phyloP scores from a whole-genome alignment of 1,284 basidiomycete species.

The Melampsora occidentalis region DNA sequence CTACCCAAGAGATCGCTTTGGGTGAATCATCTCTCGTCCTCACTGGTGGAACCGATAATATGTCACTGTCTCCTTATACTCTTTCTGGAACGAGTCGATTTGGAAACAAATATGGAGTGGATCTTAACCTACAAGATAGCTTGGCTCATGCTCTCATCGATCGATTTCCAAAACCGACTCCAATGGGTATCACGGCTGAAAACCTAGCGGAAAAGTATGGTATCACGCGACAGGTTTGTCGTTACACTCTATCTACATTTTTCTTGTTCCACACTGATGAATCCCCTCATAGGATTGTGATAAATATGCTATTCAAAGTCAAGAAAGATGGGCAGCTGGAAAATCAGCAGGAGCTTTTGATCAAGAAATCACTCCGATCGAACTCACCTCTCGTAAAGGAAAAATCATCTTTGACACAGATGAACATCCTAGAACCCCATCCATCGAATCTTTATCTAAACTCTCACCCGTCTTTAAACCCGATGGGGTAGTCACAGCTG shows the following conservation, averaged over 20 bases:
- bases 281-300: constrained; percentile 63
- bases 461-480: constrained; percentile 83
- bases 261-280: not conserved
- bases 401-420: constrained; percentile 54
- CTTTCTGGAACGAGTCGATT: constrained; percentile 56
- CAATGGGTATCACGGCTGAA: constrained; percentile 69
- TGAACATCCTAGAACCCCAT: constrained; percentile 66
- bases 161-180: constrained; percentile 56
- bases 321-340: constrained; percentile 55
- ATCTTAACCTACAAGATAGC: constrained; percentile 61
- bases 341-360: constrained; percentile 56
- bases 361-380: constrained; percentile 54
- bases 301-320: constrained; percentile 54
- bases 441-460: constrained; percentile 84
- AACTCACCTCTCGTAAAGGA: constrained; percentile 50
- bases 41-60: constrained; percentile 95
- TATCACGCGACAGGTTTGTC: constrained; percentile 63
- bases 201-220: constrained; percentile 75
- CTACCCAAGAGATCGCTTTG: constrained; percentile 80
- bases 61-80: constrained; percentile 80
- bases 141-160: constrained; percentile 60
- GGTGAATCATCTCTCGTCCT: constrained; percentile 83
- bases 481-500: constrained; percentile 86
- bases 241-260: not conserved
- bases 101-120: constrained; percentile 58